These are phyloP conservation scores for Limnomonas spitsbergensis DNA, from an alignment of 139 green algal genomes.

Conservation along the genomic window DNA sequence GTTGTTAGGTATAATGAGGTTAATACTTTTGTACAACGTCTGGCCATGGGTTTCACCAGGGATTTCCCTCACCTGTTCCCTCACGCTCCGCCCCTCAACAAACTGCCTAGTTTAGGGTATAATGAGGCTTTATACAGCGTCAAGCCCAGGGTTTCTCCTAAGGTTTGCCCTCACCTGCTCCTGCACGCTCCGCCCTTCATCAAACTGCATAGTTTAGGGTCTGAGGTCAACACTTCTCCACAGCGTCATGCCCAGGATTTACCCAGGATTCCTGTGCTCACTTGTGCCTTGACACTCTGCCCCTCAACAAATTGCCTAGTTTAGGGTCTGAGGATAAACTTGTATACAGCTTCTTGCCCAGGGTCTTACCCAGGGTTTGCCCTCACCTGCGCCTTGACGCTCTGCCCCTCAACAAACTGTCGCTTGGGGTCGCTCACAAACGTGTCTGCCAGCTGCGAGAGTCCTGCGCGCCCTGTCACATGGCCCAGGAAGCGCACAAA, in stretches of 20 bases:
- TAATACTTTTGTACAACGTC: too few species aligned
- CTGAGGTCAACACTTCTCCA: too few species aligned
- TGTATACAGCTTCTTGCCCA: conserved; percentile 28
- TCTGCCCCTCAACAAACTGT: conserved; percentile 69
- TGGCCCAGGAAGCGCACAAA: conserved; percentile 85
- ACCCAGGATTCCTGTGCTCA: conserved; percentile 51
- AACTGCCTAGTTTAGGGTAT: too few species aligned
- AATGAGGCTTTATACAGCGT: too few species aligned
- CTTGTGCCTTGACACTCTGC: background rate
- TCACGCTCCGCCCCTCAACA: background rate
- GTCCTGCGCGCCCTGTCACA: conserved; percentile 56
- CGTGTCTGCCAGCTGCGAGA: conserved; percentile 74
- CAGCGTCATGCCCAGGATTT: too few species aligned
- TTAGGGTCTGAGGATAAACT: too few species aligned
- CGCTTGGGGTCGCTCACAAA: conserved; percentile 70
- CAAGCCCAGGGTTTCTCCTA: too few species aligned
- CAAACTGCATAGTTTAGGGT: too few species aligned
- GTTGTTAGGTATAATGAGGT: too few species aligned
- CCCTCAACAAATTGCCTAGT: background rate
- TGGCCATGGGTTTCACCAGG: too few species aligned
- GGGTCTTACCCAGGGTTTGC: conserved; percentile 2
- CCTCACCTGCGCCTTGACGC: conserved; percentile 53
- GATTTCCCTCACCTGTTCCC: background rate
- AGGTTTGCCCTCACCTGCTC: too few species aligned
- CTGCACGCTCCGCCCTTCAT: too few species aligned